Evolutionary conservation across 441 rosid species (phyloP).

Genomic region (Syzygium malaccense): DNA sequence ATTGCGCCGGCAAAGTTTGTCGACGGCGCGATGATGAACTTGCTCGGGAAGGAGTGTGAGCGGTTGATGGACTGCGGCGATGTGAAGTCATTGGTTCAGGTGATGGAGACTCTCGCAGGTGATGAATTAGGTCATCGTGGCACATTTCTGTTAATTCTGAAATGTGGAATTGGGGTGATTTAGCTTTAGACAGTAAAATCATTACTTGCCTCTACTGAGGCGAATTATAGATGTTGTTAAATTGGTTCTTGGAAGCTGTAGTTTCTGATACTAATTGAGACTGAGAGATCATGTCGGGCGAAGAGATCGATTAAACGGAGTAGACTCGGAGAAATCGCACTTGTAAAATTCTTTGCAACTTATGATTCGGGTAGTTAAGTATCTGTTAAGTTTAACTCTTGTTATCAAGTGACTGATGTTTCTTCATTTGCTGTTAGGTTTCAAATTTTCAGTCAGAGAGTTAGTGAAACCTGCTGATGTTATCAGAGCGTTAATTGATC

Average conservation of each 20-base stretch:
- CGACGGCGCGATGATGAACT: conserved; percentile 28
- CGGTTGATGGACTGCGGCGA: conserved; percentile 40
- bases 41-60: conserved; percentile 46
- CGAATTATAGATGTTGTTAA: not conserved
- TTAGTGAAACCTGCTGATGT: conserved; percentile 50
- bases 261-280: not conserved
- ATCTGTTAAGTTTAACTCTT: not conserved
- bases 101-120: conserved; percentile 81
- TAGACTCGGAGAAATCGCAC: not conserved
- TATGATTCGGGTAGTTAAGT: not conserved
- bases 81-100: conserved; percentile 42
- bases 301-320: not conserved
- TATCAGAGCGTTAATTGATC: conserved; percentile 49
- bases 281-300: not conserved
- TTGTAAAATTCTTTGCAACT: not conserved
- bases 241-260: not conserved
- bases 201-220: not conserved
- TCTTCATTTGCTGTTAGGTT: conserved; percentile 35
- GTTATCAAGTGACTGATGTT: conserved; percentile 5
- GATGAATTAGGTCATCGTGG: not conserved
- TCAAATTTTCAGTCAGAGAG: conserved; percentile 53
- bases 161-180: not conserved
- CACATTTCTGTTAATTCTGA: not conserved
- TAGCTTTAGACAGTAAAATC: not conserved
- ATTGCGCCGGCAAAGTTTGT: conserved; percentile 48